Conservation (phyloP, 2,329 filamentous ascomycete species). For the Exserohilum rostratum region DNA sequence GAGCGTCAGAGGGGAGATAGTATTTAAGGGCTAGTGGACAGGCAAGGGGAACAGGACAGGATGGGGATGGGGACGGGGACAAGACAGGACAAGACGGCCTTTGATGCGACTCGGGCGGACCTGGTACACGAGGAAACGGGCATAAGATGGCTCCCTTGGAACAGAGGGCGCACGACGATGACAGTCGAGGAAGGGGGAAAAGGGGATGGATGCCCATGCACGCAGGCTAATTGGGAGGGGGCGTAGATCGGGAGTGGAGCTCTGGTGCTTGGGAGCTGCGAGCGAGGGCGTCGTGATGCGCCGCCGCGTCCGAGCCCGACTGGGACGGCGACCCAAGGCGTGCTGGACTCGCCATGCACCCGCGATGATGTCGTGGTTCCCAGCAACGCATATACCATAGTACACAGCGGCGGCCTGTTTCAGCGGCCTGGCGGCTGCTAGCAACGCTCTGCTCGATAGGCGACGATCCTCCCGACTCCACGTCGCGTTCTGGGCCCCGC, state of each 20-base stretch:
- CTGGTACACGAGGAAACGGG: conserved; percentile 21
- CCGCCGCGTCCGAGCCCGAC: conserved; percentile 15
- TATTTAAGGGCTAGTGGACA: conserved; percentile 17
- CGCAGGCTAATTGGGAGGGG: conserved; percentile 23
- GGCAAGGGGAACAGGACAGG: conserved; percentile 2
- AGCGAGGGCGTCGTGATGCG: conserved; percentile 8
- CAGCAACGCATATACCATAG: background rate
- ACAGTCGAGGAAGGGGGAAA: conserved; percentile 31
- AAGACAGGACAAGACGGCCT: conserved; percentile 27
- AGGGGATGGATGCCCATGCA: conserved; percentile 27
- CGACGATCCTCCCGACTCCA: too few relatives aligned
- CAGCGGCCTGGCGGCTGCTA: too few relatives aligned
- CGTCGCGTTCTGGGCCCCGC: conserved; percentile 5
- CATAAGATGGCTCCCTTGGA: conserved; percentile 37
- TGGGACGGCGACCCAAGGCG: too few relatives aligned
- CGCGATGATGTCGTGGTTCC: too few relatives aligned
- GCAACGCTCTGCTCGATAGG: too few relatives aligned
- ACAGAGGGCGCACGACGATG: conserved; percentile 20
- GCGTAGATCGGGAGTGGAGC: conserved; percentile 25
- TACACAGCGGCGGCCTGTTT: too few relatives aligned
- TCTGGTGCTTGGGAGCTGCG: too few relatives aligned
- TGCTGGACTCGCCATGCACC: too few relatives aligned
- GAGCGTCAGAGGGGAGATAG: conserved; percentile 6
- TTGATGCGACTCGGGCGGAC: conserved; percentile 29
- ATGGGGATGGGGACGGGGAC: conserved; percentile 15